Evolutionary conservation across 306 rosid genomes (phyloP), one percentile per base, ranked within the genome.

Genomic region (Vigna angularis): DNA sequence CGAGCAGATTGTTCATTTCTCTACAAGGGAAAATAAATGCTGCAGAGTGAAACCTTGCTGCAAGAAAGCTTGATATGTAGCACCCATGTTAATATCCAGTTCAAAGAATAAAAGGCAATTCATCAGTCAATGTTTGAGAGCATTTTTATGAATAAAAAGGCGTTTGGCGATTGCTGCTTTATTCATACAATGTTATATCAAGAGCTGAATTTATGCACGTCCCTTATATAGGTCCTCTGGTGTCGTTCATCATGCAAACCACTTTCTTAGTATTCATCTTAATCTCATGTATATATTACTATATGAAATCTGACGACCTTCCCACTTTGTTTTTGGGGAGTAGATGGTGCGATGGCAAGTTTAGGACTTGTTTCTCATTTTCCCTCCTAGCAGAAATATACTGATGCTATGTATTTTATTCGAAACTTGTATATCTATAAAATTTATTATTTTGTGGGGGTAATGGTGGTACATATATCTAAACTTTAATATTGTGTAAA

Each of bases 31-130:
- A 56, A 85, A 57, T 4, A 86, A 70, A 79, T 95, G 98, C 81
- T 95, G 98, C 79, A 50, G 81, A 51, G 83, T 86, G 50, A 89
- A 88, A 78, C 87, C 96, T 24, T 95, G 99, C 94, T 95, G 99
- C 90, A 93, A 74, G 81, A 90, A 80, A 75, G 82, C 76, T 75
- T 89, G 88, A 78, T 72, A 69, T 10, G 45, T 53, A 49, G 74
- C 66, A 59, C 38, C 45, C 68, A 40, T 66, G 61, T 63, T 51
- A 36, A 61, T 47, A 16, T 57, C 71, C 30, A 13, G 26, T 34
- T 15, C 32, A 70, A 49, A 66, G 67, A 72, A 22, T 56, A 67
- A 58, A 53, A 24, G 51, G 62, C 18, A 61, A 48, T 65, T 66
- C 38, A 61, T 45, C 55, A 16, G 51, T 67, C 63, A 59, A 62